Evolutionary conservation across 371 early-diverging fungal species (phyloP).

Genomic region (Mortierella sp.): DNA sequence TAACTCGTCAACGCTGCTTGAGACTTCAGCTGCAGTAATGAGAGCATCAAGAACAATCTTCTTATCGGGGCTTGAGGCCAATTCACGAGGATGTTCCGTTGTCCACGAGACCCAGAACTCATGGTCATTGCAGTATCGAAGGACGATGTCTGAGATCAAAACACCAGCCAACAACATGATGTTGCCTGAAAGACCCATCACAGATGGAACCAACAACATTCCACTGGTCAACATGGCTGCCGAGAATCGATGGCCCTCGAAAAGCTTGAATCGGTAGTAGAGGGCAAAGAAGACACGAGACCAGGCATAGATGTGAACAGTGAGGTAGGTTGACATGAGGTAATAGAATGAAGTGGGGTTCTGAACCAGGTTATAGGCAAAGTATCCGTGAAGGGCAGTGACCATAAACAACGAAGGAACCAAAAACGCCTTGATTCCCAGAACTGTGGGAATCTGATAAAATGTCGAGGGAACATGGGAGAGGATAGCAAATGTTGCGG

Average conservation of each 20-base stretch:
- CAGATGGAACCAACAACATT: conserved; percentile 47
- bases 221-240: conserved; percentile 56
- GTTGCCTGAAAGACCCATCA: conserved; percentile 49
- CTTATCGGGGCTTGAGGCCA: conserved; percentile 37
- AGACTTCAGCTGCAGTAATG: conserved; percentile 44
- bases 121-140: conserved; percentile 6
- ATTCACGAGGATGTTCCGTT: conserved; percentile 50
- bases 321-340: conserved; percentile 47
- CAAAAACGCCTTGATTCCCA: conserved; percentile 55
- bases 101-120: conserved; percentile 54
- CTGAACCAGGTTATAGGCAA: conserved; percentile 40
- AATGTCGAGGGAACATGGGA: conserved; percentile 53
- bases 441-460: conserved; percentile 53
- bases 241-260: conserved; percentile 52
- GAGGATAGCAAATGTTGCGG: conserved; percentile 28
- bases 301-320: conserved; percentile 58
- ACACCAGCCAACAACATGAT: conserved; percentile 26
- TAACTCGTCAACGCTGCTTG: conserved; percentile 18
- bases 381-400: conserved; percentile 50
- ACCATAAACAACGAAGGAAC: conserved; percentile 45
- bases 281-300: conserved; percentile 56
- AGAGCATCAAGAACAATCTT: conserved; percentile 47
- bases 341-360: conserved; percentile 53
- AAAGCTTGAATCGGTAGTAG: conserved; percentile 52
- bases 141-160: conserved; percentile 24